Base-by-base conservation (phyloP, 2,329 filamentous ascomycete genomes). In the Talaromyces sp. region DNA sequence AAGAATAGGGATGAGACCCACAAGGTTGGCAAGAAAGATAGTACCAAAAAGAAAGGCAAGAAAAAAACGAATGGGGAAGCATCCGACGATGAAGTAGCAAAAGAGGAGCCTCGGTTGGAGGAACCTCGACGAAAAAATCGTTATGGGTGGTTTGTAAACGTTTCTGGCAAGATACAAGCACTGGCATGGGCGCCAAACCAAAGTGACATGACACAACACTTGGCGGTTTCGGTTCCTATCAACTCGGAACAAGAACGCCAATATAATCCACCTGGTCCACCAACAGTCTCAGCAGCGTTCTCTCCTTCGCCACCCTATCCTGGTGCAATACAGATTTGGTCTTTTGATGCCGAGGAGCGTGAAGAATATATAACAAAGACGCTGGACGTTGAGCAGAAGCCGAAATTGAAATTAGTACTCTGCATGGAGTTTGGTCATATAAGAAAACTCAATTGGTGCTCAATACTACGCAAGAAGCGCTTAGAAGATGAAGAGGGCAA, bases 281-380 rank as follows among this genome's bases (percentile, higher is more conserved):
- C 63, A 65, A 73, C 67, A 62, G 72, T 61, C 58, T 73, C 79
- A 8, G 78, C 81, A 19, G 77, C 83, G 4, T 85, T 85, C 66
- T 75, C 75, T 17, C 75, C 82, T 10, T 80, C 80, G 4, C 69
- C 74, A 7, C 72, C 77, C 17, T 80, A 78, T 62, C 77, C 80
- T 17, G 77, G 79, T 14, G 79, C 78, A 2, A 77, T 87, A 32
- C 84, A 87, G 63, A 79, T 88, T 7, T 87, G 85, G 85, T 74
- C 79, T 6, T 83, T 87, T 64, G 54, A 62, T 21, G 57, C 61
- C 9, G 72, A 74, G 41, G 75, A 77, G 3, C 71, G 68, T 17
- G 58, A 69, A 48, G 66, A 70, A 6, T 66, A 69, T 1, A 59
- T 64, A 17, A 69, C 74, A 0, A 73, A 75, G 14, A 72, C 69